Conservation (phyloP, 164 flowering plant species). For the Cinnamomum micranthum region DNA sequence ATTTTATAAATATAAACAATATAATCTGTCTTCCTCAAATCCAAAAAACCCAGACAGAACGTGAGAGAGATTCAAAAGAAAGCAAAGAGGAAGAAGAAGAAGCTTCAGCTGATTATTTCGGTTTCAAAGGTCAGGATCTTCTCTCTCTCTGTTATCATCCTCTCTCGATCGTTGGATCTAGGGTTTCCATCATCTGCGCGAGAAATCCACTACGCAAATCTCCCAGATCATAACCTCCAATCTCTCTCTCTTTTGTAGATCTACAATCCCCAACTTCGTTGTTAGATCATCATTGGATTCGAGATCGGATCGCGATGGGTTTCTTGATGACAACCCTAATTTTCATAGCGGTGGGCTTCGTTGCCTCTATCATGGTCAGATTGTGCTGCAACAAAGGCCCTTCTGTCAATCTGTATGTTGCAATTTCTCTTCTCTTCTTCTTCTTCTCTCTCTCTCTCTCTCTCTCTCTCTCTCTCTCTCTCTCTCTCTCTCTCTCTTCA, state of each 20-base stretch:
- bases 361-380: constrained; percentile 49
- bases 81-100: not conserved
- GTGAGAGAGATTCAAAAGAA: not conserved
- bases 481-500: not conserved
- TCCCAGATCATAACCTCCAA: not conserved
- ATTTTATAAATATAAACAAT: no score
- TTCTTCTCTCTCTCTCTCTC: no score
- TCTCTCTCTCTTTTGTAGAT: not conserved
- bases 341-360: constrained; percentile 46
- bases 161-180: not conserved
- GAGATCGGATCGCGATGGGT: constrained; percentile 39
- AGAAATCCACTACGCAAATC: not conserved
- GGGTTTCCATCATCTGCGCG: not conserved
- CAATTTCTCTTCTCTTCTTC: not conserved
- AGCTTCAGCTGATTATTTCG: not conserved
- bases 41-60: no score
- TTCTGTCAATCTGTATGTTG: constrained; percentile 59
- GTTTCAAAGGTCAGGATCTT: not conserved
- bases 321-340: constrained; percentile 62
- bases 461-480: no score
- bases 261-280: not conserved
- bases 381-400: constrained; percentile 72
- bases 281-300: not conserved
- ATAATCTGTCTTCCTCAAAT: no score
- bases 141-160: not conserved